Percentiles rank a stretch among this genome's conserved stretches.
Conservation (phyloP, 129 eudicot genomes). For the Apium graveolens region DNA sequence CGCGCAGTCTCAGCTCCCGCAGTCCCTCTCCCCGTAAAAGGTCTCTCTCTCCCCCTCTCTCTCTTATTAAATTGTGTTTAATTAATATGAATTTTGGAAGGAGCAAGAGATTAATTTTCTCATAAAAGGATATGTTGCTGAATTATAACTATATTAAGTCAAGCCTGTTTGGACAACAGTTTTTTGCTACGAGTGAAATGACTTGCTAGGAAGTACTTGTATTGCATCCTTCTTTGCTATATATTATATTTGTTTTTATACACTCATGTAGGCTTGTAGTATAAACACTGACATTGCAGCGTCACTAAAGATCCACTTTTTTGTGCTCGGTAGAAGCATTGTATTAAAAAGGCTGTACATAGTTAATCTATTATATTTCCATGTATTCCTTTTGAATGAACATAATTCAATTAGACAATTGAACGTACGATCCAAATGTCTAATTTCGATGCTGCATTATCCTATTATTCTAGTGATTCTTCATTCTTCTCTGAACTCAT, state of each 20-base stretch:
- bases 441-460: background rate
- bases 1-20: slow-evolving; percentile 57
- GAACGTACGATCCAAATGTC: background rate
- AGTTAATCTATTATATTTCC: no score
- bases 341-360: no score
- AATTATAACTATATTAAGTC: background rate
- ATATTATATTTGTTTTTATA: no score
- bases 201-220: background rate
- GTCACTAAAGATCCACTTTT: no score
- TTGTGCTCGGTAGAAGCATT: background rate
- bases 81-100: background rate
- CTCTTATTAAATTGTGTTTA: background rate
- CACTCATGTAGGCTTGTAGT: no score
- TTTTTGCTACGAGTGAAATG: no score
- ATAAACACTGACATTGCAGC: no score
- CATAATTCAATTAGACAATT: no score
- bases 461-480: background rate
- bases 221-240: no score
- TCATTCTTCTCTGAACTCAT: background rate
- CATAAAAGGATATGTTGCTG: background rate
- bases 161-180: no score
- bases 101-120: no score
- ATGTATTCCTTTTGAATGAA: no score
- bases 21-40: slow-evolving; percentile 63
- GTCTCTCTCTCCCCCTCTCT: background rate